These are phyloP conservation scores for Myxozyma nipponensis DNA, from an alignment of 805 yeast species.

Conservation along the genomic window DNA sequence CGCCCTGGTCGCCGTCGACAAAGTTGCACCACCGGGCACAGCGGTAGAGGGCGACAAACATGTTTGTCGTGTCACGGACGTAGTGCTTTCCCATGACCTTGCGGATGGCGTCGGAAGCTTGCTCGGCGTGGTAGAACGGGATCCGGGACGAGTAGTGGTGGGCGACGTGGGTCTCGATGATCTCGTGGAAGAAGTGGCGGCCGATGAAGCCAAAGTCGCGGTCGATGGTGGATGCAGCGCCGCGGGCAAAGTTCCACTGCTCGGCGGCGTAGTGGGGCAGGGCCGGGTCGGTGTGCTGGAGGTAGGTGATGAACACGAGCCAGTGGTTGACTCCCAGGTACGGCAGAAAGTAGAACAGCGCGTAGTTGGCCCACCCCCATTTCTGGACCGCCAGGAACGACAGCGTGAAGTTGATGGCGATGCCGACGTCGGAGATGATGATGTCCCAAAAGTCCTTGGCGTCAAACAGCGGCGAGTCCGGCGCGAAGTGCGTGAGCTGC, in stretches of 20 bases:
- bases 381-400: constrained; percentile 54
- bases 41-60: constrained; percentile 62
- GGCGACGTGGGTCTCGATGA: constrained; percentile 84
- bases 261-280: constrained; percentile 74
- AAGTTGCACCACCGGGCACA: constrained; percentile 62
- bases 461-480: constrained; percentile 70
- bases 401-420: constrained; percentile 44
- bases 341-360: constrained; percentile 71
- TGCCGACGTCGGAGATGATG: constrained; percentile 69
- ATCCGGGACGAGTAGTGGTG: constrained; percentile 82
- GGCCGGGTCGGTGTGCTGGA: constrained; percentile 76
- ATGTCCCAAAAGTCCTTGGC: constrained; percentile 68
- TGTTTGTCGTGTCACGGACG: constrained; percentile 60
- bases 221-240: constrained; percentile 87
- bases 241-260: constrained; percentile 76
- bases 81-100: constrained; percentile 84
- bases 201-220: constrained; percentile 81
- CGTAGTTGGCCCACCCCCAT: constrained; percentile 60
- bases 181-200: constrained; percentile 75
- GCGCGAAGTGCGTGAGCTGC: constrained; percentile 65
- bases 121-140: constrained; percentile 70
- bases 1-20: constrained; percentile 65
- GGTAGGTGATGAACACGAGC: constrained; percentile 80
- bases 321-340: constrained; percentile 82
- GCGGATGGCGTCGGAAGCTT: constrained; percentile 62